phyloP scores from a whole-genome alignment of 495 filamentous ascomycete genomes.

The Neurospora tetrasperma region DNA sequence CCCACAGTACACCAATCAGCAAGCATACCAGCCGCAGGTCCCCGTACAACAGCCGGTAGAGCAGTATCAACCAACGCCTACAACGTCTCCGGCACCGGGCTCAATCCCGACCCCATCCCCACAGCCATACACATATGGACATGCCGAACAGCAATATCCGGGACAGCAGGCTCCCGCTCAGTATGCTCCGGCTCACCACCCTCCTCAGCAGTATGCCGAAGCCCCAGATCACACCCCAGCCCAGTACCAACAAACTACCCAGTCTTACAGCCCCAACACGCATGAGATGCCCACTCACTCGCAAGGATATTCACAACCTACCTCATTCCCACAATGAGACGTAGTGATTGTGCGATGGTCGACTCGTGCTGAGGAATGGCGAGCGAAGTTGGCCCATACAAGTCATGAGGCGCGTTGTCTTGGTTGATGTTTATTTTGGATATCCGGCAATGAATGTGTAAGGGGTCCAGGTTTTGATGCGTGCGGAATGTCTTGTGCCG shows the following conservation, averaged over 20 bases:
- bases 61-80: conserved; percentile 12
- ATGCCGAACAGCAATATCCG: conserved; percentile 6
- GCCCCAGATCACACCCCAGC: background rate
- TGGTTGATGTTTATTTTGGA: background rate
- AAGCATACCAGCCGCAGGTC: conserved; percentile 5
- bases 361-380: background rate
- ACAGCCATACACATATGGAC: conserved; percentile 7
- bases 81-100: background rate
- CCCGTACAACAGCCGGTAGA: background rate
- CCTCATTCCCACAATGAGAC: background rate
- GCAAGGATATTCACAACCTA: background rate
- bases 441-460: background rate
- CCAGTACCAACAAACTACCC: background rate
- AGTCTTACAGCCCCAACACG: background rate
- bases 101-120: background rate
- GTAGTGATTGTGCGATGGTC: background rate
- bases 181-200: background rate
- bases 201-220: conserved; percentile 5
- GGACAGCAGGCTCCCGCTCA: conserved; percentile 7
- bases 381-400: background rate
- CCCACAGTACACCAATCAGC: conserved; percentile 16
- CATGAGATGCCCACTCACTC: background rate
- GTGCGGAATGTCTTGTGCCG: background rate
- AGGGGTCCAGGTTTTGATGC: background rate
- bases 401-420: background rate